phyloP scores from a whole-genome alignment of 345 rosid species.

The Viola odorata region DNA sequence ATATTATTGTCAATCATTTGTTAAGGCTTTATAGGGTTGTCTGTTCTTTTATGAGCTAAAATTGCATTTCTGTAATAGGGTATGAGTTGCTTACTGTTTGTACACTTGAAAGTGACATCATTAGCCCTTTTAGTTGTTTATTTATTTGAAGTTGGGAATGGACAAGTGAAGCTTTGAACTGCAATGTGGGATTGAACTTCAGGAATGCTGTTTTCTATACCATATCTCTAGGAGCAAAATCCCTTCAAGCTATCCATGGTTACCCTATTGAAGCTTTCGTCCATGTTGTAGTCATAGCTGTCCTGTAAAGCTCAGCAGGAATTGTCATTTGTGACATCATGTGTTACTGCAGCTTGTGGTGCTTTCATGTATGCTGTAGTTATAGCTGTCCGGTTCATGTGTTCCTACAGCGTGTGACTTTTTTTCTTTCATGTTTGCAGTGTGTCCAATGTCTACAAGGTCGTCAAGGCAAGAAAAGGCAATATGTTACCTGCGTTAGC shows the following conservation, averaged over 20 bases:
- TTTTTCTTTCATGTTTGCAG: slow-evolving; percentile 36
- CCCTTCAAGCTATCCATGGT: no score
- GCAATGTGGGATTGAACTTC: no score
- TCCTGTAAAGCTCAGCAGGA: no score
- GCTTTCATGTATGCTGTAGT: background rate
- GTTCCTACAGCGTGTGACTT: slow-evolving; percentile 2
- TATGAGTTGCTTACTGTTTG: background rate
- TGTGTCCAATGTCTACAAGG: slow-evolving; percentile 62
- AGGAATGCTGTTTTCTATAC: no score
- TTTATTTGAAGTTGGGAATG: no score
- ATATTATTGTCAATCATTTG: background rate
- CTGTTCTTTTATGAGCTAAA: background rate
- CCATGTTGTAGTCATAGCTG: no score
- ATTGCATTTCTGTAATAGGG: background rate
- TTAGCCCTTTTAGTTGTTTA: background rate
- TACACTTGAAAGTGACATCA: background rate
- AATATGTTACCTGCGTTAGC: slow-evolving; percentile 84
- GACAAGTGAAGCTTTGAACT: no score
- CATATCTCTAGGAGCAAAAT: no score
- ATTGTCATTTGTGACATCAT: no score
- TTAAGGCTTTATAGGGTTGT: background rate
- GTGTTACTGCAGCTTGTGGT: no score
- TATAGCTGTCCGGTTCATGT: slow-evolving; percentile 1
- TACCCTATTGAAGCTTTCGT: no score
- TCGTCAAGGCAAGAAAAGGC: slow-evolving; percentile 77